phyloP scores from a whole-genome alignment of 345 rosid species.

The Eutrema heterophyllum region DNA sequence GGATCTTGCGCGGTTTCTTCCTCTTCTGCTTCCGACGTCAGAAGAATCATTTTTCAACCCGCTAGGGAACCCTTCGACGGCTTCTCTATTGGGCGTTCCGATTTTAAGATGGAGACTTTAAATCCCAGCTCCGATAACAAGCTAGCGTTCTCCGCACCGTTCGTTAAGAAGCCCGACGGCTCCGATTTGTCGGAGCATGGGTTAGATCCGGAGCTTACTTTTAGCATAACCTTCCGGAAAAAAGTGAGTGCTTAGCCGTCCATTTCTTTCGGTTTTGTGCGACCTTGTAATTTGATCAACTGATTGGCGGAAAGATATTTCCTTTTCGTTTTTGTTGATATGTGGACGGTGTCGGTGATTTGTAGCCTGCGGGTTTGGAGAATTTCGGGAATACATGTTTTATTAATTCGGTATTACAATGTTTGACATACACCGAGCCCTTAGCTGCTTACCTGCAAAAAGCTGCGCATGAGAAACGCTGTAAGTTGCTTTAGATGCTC shows the following conservation, averaged over 20 bases:
- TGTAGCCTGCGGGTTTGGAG: constrained; percentile 91
- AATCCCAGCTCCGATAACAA: constrained; percentile 44
- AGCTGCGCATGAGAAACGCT: constrained; percentile 72
- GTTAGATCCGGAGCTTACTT: constrained; percentile 63
- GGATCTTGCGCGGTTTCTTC: constrained; percentile 35
- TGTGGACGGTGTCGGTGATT: not conserved
- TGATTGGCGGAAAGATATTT: not conserved
- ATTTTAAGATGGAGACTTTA: constrained; percentile 72
- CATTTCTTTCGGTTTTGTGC: not conserved
- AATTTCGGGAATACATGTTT: constrained; percentile 98
- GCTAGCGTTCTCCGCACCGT: constrained; percentile 1
- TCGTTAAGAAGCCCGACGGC: constrained; percentile 41
- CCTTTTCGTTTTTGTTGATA: not conserved
- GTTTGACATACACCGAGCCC: constrained; percentile 94
- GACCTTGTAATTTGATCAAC: not conserved
- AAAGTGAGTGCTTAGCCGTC: constrained; percentile 49
- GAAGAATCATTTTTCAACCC: constrained; percentile 61
- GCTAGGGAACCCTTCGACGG: constrained; percentile 56
- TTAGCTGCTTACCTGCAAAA: constrained; percentile 83
- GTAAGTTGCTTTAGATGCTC: constrained; percentile 41
- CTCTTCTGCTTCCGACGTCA: constrained; percentile 26
- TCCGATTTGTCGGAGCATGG: constrained; percentile 51
- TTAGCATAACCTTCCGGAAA: constrained; percentile 55
- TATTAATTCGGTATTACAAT: constrained; percentile 90
- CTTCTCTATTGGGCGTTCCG: constrained; percentile 31